These are phyloP conservation scores for Rhizopogon salebrosus DNA, from an alignment of 768 basidiomycete species.

Conservation along the genomic window DNA sequence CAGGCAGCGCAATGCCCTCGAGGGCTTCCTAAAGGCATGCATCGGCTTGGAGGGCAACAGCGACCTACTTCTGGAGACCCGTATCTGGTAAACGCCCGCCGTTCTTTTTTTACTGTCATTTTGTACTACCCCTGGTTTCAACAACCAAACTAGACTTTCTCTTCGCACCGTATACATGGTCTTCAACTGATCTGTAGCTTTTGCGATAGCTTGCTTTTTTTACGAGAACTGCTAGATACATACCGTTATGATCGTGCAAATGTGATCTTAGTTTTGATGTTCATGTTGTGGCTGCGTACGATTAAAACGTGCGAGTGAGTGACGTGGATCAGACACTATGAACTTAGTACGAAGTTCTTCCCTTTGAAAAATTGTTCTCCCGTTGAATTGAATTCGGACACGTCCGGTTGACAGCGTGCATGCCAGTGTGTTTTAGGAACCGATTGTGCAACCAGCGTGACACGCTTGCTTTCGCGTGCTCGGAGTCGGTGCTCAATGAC, in stretches of 20 bases:
- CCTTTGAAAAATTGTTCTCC: no score
- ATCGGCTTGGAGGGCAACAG: conserved; percentile 78
- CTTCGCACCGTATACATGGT: neutral
- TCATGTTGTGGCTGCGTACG: neutral
- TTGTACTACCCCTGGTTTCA: neutral
- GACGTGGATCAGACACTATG: neutral
- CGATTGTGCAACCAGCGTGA: no score
- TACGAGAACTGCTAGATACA: neutral
- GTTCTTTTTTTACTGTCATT: neutral
- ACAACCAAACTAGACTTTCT: neutral
- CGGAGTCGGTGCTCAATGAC: no score
- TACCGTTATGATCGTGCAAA: neutral
- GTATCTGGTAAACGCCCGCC: conserved; percentile 67
- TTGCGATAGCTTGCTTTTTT: neutral
- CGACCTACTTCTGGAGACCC: conserved; percentile 82
- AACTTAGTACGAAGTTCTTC: no score
- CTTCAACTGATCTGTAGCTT: neutral
- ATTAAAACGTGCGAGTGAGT: no score
- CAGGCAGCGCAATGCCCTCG: conserved; percentile 92
- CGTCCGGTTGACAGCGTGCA: no score
- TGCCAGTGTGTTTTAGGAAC: no score
- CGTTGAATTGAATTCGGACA: no score
- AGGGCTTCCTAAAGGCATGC: conserved; percentile 92
- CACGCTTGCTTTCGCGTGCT: no score
- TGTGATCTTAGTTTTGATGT: neutral